Evolutionary conservation across 148 eudicot species (phyloP), one percentile per base, ranked within the genome.

Genomic region (Tetragonia tetragonoides): DNA sequence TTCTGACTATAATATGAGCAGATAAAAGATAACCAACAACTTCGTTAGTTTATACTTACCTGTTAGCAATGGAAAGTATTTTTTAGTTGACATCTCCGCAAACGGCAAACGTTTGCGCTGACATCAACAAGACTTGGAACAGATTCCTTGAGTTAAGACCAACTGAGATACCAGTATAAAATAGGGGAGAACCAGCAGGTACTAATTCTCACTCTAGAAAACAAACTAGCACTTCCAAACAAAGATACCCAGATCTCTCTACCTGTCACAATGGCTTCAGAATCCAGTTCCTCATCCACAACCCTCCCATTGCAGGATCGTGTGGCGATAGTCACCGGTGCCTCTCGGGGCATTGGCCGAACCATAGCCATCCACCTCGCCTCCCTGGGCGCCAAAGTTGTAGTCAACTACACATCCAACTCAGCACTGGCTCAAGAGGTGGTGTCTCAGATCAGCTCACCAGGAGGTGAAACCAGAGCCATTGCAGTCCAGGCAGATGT

Each of bases 321-420:
- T 18, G 86, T 83, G 49, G 88, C 86, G 1, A 81, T 86, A 15
- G 90, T 87, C 47, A 87, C 88, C 5, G 88, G 90, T 12, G 81
- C 76, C 15, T 85, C 90, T 4, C 88, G 87, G 9, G 90, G 90
- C 16, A 85, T 86, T 0, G 90, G 90, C 59, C 78, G 78, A 73
- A 78, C 67, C 60, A 77, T 81, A 69, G 72, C 81, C n/a, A 64
- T 81, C 61, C 77, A 81, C 67, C 68, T 81, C 7, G 80, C 80
- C 51, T 76, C 81, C 62, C 80, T 77, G 0, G 77, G 84, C 3
- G 78, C 84, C 8, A 81, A 77, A 61, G 37, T 77, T 2, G 83
- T 82, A 9, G 77, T 88, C 69, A 88, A 86, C 56, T 88, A 84
- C 72, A 49, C 84, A 2, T 80, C 90, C 67, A 88, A 80, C 63